Base-by-base conservation (phyloP, 257 asterid genomes). In the Parsonsia alboflavescens region DNA sequence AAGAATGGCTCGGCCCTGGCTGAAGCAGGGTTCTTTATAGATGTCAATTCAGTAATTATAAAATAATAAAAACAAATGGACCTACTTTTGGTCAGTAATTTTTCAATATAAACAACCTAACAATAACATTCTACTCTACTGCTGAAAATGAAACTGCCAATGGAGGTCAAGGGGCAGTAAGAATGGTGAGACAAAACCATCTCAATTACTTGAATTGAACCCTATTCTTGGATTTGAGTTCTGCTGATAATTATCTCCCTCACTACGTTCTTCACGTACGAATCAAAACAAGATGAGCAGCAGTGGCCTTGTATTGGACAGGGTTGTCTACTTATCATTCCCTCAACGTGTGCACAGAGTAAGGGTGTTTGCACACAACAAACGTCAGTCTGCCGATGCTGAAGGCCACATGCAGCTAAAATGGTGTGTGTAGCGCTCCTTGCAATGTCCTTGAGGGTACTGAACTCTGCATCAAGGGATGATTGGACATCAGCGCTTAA, bases 361-460 rank as follows among this genome's bases (percentile, higher is more conserved):
- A 82, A 33, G 56, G 80, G 78, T 4, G 81, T 73, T 42, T 42
- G 78, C 42, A 83, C 80, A 33, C 79, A 77, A 76, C 77, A 54
- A 19, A 85, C 85, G 72, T 82, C 85, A 2, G 57, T 75, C 66
- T 10, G 33, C 46, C 73, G 64, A 76, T 85, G 88, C 79, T 87
- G 81, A 30, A 77, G 71, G 67, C 90, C 86, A 69, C 75, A 63
- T 36, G 85, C 88, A 77, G 85, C 91, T 88, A 91, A 87, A 82
- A 88, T 72, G 76, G 93, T 85, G 86, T 84, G 89, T 24, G 87
- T 86, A 66, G 85, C 83, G 75, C 75, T 70, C 89, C 92, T 81
- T 66, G 92, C 91, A 78, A 81, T 61, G 84, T 85, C 77, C 84
- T 88, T 84, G 88, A 84, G 84, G 84, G 79, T 74, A 75, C 62